Evolutionary conservation across 2,329 filamentous ascomycete genomes (phyloP).

Genomic region (Ascochyta viciae-villosae): DNA sequence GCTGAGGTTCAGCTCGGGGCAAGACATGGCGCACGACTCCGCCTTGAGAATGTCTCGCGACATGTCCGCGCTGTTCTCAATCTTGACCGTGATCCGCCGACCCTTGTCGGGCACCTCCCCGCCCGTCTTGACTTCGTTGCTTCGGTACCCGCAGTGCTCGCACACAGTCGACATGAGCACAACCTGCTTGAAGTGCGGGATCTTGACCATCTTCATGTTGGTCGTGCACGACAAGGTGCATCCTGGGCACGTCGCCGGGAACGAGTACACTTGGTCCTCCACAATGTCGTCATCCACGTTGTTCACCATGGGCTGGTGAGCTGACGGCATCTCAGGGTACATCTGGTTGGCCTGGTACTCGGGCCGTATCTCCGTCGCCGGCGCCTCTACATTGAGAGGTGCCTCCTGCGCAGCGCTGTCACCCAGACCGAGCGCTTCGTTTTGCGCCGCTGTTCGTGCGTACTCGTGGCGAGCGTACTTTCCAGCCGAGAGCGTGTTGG

Average conservation of each 20-base stretch:
- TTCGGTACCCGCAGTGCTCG: constrained; percentile 89
- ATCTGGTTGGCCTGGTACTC: constrained; percentile 59
- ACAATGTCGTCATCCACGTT: constrained; percentile 75
- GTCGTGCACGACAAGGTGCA: constrained; percentile 87
- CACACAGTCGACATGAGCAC: constrained; percentile 95
- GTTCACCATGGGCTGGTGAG: constrained; percentile 46
- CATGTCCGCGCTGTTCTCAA: constrained; percentile 75
- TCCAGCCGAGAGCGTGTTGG: constrained; percentile 74
- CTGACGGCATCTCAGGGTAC: constrained; percentile 51
- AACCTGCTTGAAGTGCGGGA: constrained; percentile 97
- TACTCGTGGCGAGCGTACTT: constrained; percentile 92
- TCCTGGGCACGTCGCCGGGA: constrained; percentile 89
- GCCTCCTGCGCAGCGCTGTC: constrained; percentile 47
- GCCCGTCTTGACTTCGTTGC: constrained; percentile 97
- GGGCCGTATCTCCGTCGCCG: constrained; percentile 62
- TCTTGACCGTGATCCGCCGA: constrained; percentile 78
- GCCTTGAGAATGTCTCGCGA: constrained; percentile 94
- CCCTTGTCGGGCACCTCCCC: constrained; percentile 88
- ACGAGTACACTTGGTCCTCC: constrained; percentile 90
- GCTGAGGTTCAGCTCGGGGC: constrained; percentile 83
- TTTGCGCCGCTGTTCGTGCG: constrained; percentile 81
- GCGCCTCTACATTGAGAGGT: constrained; percentile 51
- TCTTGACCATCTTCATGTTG: constrained; percentile 99
- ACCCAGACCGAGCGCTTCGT: constrained; percentile 80
- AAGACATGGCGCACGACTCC: constrained; percentile 86